A percentile compares a stretch with the other conserved stretches of the same genome.
phyloP scores from a whole-genome alignment of 1,139 yeast species.

The Blastobotrys proliferans region DNA sequence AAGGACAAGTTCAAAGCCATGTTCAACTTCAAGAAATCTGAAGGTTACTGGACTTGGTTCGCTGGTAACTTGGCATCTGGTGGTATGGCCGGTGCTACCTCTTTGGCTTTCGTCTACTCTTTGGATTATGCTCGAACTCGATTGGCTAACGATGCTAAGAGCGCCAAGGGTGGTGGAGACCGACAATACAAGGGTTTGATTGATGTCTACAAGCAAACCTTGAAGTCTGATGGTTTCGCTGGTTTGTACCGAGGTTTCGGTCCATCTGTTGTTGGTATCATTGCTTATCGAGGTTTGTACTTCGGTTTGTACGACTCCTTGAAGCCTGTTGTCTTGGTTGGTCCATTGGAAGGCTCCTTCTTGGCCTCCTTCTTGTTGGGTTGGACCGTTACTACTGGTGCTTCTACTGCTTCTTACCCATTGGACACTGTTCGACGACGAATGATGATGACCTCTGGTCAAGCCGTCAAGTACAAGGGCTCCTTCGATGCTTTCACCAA shows the following conservation, averaged over 20 bases:
- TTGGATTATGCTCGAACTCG: conserved; percentile 82
- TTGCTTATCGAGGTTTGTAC: conserved; percentile 82
- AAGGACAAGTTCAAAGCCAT: conserved; percentile 79
- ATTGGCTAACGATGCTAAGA: conserved; percentile 79
- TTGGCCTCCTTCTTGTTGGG: conserved; percentile 72
- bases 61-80: conserved; percentile 81
- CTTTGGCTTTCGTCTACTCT: conserved; percentile 71
- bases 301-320: conserved; percentile 77
- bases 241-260: conserved; percentile 84
- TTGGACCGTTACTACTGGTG: conserved; percentile 76
- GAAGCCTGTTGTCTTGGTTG: conserved; percentile 70
- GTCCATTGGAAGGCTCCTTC: conserved; percentile 68
- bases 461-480: conserved; percentile 71
- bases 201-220: conserved; percentile 74
- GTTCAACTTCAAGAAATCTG: conserved; percentile 70
- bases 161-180: conserved; percentile 60
- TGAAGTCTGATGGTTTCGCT: conserved; percentile 71
- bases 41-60: conserved; percentile 66
- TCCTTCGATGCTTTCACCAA: conserved; percentile 69
- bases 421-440: conserved; percentile 81
- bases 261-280: conserved; percentile 75
- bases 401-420: conserved; percentile 78
- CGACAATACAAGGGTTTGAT: conserved; percentile 75
- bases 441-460: conserved; percentile 86
- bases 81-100: conserved; percentile 80